A percentile compares a stretch with the other conserved stretches of the same genome.
Conservation (phyloP, 257 asterid species). For the Plantago major region DNA sequence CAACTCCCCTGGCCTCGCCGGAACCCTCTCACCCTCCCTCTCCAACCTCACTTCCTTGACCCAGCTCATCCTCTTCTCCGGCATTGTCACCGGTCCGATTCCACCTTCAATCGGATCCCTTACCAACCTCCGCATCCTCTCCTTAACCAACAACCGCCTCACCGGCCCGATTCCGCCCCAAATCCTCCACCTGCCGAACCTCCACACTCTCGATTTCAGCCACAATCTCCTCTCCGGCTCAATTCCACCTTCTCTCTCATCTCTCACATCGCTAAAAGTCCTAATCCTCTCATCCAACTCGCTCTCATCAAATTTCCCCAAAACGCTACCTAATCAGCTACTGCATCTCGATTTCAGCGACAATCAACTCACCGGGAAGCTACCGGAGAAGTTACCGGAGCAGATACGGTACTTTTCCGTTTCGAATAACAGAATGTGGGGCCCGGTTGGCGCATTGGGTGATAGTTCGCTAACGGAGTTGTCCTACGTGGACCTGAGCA, state of each 20-base stretch:
- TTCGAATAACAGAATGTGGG: slow-evolving; percentile 54
- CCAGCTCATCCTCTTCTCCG: slow-evolving; percentile 64
- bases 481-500: slow-evolving; percentile 70
- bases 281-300: slow-evolving; percentile 42
- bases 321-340: slow-evolving; percentile 29
- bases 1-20: slow-evolving; percentile 61
- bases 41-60: slow-evolving; percentile 39
- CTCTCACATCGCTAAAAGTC: slow-evolving; percentile 29
- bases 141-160: slow-evolving; percentile 60
- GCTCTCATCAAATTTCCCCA: slow-evolving; percentile 42
- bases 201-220: slow-evolving; percentile 80
- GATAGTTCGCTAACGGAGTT: slow-evolving; percentile 29
- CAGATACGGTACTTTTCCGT: slow-evolving; percentile 56
- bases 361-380: slow-evolving; percentile 44
- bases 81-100: slow-evolving; percentile 74
- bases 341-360: slow-evolving; percentile 61
- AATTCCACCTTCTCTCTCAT: slow-evolving; percentile 29
- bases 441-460: slow-evolving; percentile 41
- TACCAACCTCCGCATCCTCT: slow-evolving; percentile 43
- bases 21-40: slow-evolving; percentile 52
- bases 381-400: slow-evolving; percentile 44
- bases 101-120: slow-evolving; percentile 42
- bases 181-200: slow-evolving; percentile 37
- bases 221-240: slow-evolving; percentile 49
- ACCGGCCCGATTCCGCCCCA: slow-evolving; percentile 44